Conservation (phyloP, 1,139 yeast species). For the Candida dubliniensis region DNA sequence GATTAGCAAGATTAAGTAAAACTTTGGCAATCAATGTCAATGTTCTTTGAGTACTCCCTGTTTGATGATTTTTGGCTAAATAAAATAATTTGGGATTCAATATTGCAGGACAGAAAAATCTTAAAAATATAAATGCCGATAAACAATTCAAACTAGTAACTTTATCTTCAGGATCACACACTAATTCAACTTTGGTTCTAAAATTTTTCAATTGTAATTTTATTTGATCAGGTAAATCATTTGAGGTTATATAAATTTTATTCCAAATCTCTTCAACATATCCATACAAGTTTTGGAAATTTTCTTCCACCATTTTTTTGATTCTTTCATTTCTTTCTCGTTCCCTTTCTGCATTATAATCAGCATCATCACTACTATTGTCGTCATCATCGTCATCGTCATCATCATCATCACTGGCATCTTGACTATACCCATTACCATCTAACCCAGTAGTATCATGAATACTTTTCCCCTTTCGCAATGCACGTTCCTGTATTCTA, state of each 20-base stretch:
- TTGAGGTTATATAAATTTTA: slow-evolving; percentile 65
- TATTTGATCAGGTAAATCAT: slow-evolving; percentile 73
- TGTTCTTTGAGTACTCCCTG: slow-evolving; percentile 71
- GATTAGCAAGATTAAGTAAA: slow-evolving; percentile 74
- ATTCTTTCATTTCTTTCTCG: slow-evolving; percentile 26
- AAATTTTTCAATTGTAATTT: slow-evolving; percentile 59
- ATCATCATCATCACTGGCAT: slow-evolving; percentile 19
- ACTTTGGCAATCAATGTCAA: slow-evolving; percentile 82
- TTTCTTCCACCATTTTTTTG: slow-evolving; percentile 42
- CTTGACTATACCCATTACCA: slow-evolving; percentile 21
- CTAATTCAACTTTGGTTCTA: slow-evolving; percentile 59
- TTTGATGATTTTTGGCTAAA: slow-evolving; percentile 67
- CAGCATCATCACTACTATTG: slow-evolving; percentile 26
- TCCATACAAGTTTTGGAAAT: slow-evolving; percentile 51
- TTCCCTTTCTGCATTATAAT: slow-evolving; percentile 35
- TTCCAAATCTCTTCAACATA: slow-evolving; percentile 72
- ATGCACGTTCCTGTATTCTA: slow-evolving; percentile 43
- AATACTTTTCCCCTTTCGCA: slow-evolving; percentile 24
- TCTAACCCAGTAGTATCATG: slow-evolving; percentile 21
- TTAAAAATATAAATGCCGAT: slow-evolving; percentile 77
- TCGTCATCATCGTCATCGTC: slow-evolving; percentile 25
- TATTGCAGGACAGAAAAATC: slow-evolving; percentile 90
- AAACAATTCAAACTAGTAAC: slow-evolving; percentile 66
- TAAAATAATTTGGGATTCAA: slow-evolving; percentile 84
- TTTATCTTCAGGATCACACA: slow-evolving; percentile 58